Conservation (phyloP, 495 filamentous ascomycete species). For the Podospora bellae-mahoneyi region DNA sequence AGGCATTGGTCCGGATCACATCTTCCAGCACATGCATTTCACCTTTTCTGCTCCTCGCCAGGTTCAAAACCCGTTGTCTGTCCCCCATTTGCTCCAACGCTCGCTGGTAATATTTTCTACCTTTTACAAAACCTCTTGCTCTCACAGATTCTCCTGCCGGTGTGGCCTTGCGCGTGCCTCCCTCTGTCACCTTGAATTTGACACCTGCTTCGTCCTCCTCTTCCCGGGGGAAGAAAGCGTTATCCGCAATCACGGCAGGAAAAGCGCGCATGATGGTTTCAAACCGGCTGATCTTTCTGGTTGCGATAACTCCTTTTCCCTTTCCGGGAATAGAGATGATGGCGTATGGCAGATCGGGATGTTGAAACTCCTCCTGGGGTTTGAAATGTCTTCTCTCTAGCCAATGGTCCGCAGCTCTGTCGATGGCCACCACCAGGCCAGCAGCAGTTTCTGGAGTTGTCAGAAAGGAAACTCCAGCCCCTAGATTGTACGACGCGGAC, state of each 20-base stretch:
- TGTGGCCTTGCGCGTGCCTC: not conserved
- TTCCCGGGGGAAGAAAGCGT: conserved; percentile 27
- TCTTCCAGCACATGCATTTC: conserved; percentile 35
- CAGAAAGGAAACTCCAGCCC: conserved; percentile 26
- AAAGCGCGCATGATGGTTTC: conserved; percentile 31
- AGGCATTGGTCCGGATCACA: conserved; percentile 36
- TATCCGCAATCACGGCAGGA: conserved; percentile 32
- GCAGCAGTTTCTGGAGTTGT: conserved; percentile 32
- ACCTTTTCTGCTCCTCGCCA: conserved; percentile 60
- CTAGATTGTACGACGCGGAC: conserved; percentile 29
- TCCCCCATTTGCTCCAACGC: conserved; percentile 30
- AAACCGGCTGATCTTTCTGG: conserved; percentile 27
- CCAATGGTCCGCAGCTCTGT: conserved; percentile 21
- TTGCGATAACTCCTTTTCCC: conserved; percentile 35
- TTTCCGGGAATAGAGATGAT: conserved; percentile 26
- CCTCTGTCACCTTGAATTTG: not conserved
- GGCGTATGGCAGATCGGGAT: conserved; percentile 23
- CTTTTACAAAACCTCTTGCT: conserved; percentile 11
- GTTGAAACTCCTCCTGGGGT: conserved; percentile 12
- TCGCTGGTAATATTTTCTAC: conserved; percentile 24
- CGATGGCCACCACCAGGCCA: conserved; percentile 22
- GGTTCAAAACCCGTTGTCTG: conserved; percentile 21
- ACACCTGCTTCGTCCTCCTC: conserved; percentile 12
- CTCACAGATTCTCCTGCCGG: not conserved
- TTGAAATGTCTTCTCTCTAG: conserved; percentile 15